Percentiles rank a stretch among this genome's conserved stretches.
phyloP scores from a whole-genome alignment of 306 rosid genomes.

The Datisca glomerata region DNA sequence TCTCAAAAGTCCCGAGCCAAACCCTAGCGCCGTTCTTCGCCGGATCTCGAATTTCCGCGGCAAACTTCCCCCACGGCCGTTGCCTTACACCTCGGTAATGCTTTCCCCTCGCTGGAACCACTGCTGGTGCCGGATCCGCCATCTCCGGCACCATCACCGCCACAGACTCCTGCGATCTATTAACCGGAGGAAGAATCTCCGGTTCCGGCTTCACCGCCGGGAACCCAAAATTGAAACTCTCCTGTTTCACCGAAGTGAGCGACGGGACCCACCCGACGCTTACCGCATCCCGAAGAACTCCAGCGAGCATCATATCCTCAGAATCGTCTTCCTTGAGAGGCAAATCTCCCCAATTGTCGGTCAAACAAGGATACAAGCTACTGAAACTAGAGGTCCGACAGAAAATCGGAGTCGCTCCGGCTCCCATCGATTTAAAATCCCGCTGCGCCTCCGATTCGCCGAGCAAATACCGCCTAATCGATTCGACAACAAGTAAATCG shows the following conservation, averaged over 20 bases:
- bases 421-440: conserved; percentile 5
- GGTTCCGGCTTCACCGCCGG: conserved; percentile 26
- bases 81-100: conserved; percentile 59
- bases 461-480: conserved; percentile 34
- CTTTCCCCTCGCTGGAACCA: conserved; percentile 35
- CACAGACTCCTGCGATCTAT: not conserved
- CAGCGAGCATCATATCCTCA: conserved; percentile 71
- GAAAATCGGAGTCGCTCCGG: conserved; percentile 4
- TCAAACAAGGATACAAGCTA: conserved; percentile 55
- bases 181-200: conserved; percentile 8
- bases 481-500: conserved; percentile 21
- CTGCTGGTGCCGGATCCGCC: conserved; percentile 1
- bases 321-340: conserved; percentile 67
- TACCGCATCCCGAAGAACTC: conserved; percentile 57
- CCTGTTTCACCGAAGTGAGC: conserved; percentile 18
- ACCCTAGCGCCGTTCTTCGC: conserved; percentile 53
- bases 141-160: not conserved
- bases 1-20: conserved; percentile 60
- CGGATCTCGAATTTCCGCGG: conserved; percentile 71
- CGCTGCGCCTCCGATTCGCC: conserved; percentile 23
- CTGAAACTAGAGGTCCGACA: conserved; percentile 53
- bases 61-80: conserved; percentile 68
- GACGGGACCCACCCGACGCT: conserved; percentile 75
- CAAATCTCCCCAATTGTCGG: conserved; percentile 49
- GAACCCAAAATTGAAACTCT: conserved; percentile 9